phyloP scores from a whole-genome alignment of 176 grass and related monocot genomes.

The Bromus sterilis region DNA sequence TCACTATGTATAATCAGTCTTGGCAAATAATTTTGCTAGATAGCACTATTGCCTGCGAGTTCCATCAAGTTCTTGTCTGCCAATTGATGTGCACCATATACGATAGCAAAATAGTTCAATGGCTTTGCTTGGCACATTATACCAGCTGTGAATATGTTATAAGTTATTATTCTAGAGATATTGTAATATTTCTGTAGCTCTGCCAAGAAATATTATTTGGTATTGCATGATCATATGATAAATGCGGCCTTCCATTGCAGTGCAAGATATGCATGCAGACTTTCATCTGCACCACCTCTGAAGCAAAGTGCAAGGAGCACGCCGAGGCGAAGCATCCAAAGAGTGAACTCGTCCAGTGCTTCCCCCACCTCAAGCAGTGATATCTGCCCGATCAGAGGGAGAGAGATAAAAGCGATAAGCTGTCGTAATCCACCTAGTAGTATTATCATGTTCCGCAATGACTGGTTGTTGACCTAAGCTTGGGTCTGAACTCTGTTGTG shows the following conservation, averaged over 20 bases:
- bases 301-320: slow-evolving; percentile 95
- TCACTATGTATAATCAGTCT: background rate
- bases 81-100: background rate
- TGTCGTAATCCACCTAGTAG: slow-evolving; percentile 32
- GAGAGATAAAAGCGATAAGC: slow-evolving; percentile 25
- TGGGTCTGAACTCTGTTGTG: slow-evolving; percentile 34
- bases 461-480: slow-evolving; percentile 37
- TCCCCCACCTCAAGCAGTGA: slow-evolving; percentile 71
- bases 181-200: background rate
- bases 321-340: slow-evolving; percentile 97
- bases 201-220: background rate
- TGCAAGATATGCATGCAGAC: slow-evolving; percentile 99
- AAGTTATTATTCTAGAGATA: background rate
- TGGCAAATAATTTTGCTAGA: background rate
- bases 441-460: slow-evolving; percentile 39
- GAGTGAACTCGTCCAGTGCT: slow-evolving; percentile 65
- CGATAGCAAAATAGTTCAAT: background rate
- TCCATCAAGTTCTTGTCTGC: background rate
- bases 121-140: background rate
- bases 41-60: background rate
- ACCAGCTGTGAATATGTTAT: background rate
- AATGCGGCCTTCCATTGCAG: slow-evolving; percentile 29
- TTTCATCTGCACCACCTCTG: slow-evolving; percentile 98
- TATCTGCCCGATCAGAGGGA: background rate
- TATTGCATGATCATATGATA: background rate